These are phyloP conservation scores for Backusella tarrabulga DNA, from an alignment of 192 early-diverging fungal genomes.

Conservation along the genomic window DNA sequence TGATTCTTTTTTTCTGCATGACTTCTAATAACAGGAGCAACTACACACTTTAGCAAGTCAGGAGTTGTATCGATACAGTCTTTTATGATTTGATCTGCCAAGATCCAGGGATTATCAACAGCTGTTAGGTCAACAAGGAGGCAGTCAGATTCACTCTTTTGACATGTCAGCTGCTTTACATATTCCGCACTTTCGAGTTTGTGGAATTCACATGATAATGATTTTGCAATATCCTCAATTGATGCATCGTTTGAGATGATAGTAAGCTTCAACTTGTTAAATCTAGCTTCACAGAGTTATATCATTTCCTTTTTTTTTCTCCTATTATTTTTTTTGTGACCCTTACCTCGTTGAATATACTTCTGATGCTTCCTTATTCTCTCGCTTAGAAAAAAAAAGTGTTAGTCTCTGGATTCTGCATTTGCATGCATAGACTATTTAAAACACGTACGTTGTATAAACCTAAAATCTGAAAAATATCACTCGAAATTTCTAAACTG, in stretches of 20 bases:
- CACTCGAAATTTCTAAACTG: background rate
- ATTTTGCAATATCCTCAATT: background rate
- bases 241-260: background rate
- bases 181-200: background rate
- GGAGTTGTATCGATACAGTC: background rate
- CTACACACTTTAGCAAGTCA: background rate
- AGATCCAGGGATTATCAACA: background rate
- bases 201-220: background rate
- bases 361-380: background rate
- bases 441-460: background rate
- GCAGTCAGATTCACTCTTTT: background rate
- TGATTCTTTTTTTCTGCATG: background rate
- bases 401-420: slow-evolving; percentile 1
- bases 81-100: background rate
- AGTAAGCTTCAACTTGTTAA: background rate
- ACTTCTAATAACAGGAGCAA: background rate
- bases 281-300: background rate
- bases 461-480: background rate
- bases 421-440: background rate
- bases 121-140: slow-evolving; percentile 2
- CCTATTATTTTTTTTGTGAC: background rate
- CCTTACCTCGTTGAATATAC: background rate
- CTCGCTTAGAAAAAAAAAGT: background rate
- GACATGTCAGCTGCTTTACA: background rate
- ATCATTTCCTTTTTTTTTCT: background rate